phyloP scores from a whole-genome alignment of 2,329 filamentous ascomycete species.

The Exophiala sp. region DNA sequence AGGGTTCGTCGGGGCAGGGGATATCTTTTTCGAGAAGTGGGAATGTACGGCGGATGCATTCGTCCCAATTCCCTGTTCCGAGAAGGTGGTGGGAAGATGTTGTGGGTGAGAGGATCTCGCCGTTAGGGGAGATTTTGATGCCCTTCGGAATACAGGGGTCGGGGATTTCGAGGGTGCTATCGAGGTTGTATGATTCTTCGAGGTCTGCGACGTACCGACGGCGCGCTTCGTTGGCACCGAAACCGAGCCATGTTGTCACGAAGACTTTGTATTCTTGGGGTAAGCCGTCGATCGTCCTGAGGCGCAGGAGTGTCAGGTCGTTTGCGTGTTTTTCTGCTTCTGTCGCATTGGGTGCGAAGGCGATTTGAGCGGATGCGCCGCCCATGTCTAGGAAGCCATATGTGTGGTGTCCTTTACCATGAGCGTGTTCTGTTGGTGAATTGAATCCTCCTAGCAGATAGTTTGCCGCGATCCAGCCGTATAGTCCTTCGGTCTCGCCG shows the following conservation, averaged over 20 bases:
- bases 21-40: constrained; percentile 87
- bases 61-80: constrained; percentile 82
- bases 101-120: constrained; percentile 50
- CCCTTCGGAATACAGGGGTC: constrained; percentile 88
- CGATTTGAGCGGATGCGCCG: constrained; percentile 94
- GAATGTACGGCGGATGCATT: constrained; percentile 77
- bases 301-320: constrained; percentile 78
- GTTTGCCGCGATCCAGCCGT: constrained; percentile 96
- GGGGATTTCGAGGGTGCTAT: constrained; percentile 64
- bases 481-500: constrained; percentile 91
- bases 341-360: constrained; percentile 90
- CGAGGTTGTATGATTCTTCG: constrained; percentile 61
- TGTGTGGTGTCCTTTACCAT: constrained; percentile 85
- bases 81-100: constrained; percentile 49
- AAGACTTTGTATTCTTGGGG: constrained; percentile 83
- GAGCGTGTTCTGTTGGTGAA: constrained; percentile 63
- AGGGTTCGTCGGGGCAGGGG: constrained; percentile 77
- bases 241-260: constrained; percentile 93
- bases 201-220: constrained; percentile 77
- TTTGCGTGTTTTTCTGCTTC: constrained; percentile 86
- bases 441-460: constrained; percentile 93
- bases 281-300: constrained; percentile 77
- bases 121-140: constrained; percentile 69
- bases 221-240: constrained; percentile 92
- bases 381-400: constrained; percentile 99